Evolutionary conservation across 2,329 filamentous ascomycete species (phyloP).

Genomic region (Paraphaeosphaeria minitans): DNA sequence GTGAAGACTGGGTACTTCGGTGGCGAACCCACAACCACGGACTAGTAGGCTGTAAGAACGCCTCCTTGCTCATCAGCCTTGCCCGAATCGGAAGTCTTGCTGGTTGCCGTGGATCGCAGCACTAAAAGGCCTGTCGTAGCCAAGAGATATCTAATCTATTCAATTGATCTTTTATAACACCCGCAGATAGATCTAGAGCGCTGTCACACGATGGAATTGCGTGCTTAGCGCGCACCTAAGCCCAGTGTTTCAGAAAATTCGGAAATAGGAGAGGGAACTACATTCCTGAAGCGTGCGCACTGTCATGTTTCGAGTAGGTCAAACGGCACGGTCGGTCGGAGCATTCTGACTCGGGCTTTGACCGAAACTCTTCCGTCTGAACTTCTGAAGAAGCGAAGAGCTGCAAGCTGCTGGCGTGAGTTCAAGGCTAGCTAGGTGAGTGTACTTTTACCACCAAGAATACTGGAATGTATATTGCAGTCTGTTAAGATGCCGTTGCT

Average conservation of each 20-base stretch:
- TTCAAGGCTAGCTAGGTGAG: too few relatives aligned
- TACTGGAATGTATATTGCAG: too few relatives aligned
- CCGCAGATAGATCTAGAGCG: neutral
- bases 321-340: too few relatives aligned
- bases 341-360: too few relatives aligned
- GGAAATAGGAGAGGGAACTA: too few relatives aligned
- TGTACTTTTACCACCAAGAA: too few relatives aligned
- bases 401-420: too few relatives aligned
- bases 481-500: too few relatives aligned
- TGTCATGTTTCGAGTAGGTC: too few relatives aligned
- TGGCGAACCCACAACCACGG: neutral
- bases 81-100: neutral
- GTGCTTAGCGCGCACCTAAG: neutral
- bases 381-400: too few relatives aligned
- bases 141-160: neutral
- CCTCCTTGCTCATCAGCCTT: neutral
- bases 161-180: neutral
- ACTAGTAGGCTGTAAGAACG: neutral
- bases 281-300: too few relatives aligned
- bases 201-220: neutral
- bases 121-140: constrained; percentile 2
- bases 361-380: too few relatives aligned
- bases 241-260: neutral
- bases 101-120: neutral
- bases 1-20: neutral